Conservation (phyloP, 495 filamentous ascomycete genomes). For the Penicillium argentinense region DNA sequence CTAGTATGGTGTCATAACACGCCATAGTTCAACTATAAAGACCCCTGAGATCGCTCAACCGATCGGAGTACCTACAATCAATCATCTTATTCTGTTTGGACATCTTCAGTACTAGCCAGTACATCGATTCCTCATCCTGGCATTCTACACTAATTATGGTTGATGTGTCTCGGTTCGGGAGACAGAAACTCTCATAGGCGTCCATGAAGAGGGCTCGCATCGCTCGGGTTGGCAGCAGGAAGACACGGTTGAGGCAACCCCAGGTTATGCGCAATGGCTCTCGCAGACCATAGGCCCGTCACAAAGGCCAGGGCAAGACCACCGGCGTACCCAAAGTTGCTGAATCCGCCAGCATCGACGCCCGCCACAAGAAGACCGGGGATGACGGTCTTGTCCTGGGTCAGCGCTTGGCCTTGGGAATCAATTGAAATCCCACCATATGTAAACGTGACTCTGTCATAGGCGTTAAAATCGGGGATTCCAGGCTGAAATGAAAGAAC, state of each 20-base stretch:
- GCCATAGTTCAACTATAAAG: too few species aligned
- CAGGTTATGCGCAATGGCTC: constrained; percentile 14
- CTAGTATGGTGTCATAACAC: too few species aligned
- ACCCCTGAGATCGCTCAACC: too few species aligned
- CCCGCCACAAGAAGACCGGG: constrained; percentile 24
- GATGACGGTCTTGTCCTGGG: constrained; percentile 13
- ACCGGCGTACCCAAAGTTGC: constrained; percentile 25
- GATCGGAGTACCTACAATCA: too few species aligned
- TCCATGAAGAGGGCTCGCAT: constrained; percentile 7
- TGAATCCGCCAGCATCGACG: constrained; percentile 28
- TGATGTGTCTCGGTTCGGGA: too few species aligned
- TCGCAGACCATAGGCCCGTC: constrained; percentile 26
- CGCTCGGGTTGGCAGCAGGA: constrained; percentile 17
- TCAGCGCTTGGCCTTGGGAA: constrained; percentile 21
- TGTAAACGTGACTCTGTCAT: constrained; percentile 29
- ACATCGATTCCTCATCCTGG: too few species aligned
- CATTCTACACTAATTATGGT: too few species aligned
- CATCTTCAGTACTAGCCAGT: too few species aligned
- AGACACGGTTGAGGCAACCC: constrained; percentile 19
- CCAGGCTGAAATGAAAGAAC: too few species aligned
- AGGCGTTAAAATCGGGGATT: too few species aligned
- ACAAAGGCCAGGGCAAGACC: constrained; percentile 27
- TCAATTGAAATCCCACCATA: constrained; percentile 26
- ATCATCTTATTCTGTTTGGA: too few species aligned
- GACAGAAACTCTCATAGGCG: constrained; percentile 12